Evolutionary conservation across 768 basidiomycete genomes (phyloP), one percentile per base, ranked within the genome.

Genomic region (Lentinula detonsa): DNA sequence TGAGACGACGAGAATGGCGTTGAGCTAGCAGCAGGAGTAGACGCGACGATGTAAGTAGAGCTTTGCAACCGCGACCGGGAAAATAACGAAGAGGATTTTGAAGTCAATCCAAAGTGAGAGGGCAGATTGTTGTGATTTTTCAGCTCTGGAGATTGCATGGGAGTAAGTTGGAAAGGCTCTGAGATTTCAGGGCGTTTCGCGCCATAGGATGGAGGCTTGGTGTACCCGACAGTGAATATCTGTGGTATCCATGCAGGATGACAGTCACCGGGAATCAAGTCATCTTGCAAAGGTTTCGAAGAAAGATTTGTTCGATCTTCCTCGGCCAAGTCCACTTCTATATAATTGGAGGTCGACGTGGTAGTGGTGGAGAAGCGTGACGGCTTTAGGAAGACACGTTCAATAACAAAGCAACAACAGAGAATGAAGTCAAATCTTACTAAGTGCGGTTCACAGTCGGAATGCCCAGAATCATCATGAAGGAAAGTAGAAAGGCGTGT

Each of bases 361-460:
- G 74, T 75, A 35, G 74, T 72, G 28, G 65, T 65, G 34, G 74
- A 75, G 59, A 76, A 76, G 16, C 71, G 74, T 8, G 74, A 75
- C 46, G 49, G 64, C 75, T 60, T 11, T 13, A 3, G 16, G 6
- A 18, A 40, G 11, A 34, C 54, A 42, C 16, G 74, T 51, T 11
- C 18, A 52, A 53, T 31, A 7, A 15, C 13, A n/a, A 9, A 15
- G 15, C 33, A 18, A 42, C 13, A 34, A 39, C 21, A 18, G 11
- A 18, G 15, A 13, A 56, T 49, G 28, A 10, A 33, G 49, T 15
- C 34, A 60, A 8, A 40, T 34, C 60, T 21, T 15, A 64, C 63
- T 23, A 65, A 50, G 42, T 65, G 58, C 6, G 62, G 64, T 61
- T 62, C 64, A 18, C 61, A 62, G 33, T 64, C 63, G 16, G 63